Percentiles rank a stretch among this genome's conserved stretches.
phyloP scores from a whole-genome alignment of 306 rosid species.

The Sphenostylis stenocarpa region DNA sequence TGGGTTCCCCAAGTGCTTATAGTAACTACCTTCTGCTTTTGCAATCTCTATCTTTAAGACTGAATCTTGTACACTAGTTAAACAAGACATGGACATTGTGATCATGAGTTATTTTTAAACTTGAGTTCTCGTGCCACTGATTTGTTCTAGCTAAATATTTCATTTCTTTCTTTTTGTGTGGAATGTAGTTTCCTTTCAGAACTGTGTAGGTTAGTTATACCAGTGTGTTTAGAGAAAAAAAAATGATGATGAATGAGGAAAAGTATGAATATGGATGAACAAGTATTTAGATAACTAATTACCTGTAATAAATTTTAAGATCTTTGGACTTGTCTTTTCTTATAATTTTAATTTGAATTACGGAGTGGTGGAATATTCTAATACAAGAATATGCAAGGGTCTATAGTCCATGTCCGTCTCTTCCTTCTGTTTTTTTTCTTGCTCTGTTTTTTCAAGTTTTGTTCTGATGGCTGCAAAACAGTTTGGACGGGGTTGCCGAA shows the following conservation, averaged over 20 bases:
- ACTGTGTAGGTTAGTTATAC: not conserved
- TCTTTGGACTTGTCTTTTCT: not conserved
- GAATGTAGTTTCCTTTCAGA: not conserved
- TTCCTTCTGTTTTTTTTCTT: not conserved
- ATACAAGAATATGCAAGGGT: not conserved
- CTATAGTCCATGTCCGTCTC: not conserved
- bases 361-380: not conserved
- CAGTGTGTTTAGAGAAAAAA: not conserved
- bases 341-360: not conserved
- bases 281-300: not conserved
- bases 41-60: not conserved
- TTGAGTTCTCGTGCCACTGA: not conserved
- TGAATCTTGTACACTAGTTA: not conserved
- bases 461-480: not conserved
- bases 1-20: not conserved
- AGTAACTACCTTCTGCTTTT: not conserved
- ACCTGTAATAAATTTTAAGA: not conserved
- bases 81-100: not conserved
- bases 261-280: not conserved
- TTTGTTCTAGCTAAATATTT: not conserved
- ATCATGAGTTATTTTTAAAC: not conserved
- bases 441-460: not conserved
- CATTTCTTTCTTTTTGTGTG: not conserved
- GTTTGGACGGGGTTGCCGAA: not conserved
- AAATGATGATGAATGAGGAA: not conserved